These are phyloP conservation scores for Carallia pectinifolia DNA, from an alignment of 345 rosid species.

Conservation along the genomic window DNA sequence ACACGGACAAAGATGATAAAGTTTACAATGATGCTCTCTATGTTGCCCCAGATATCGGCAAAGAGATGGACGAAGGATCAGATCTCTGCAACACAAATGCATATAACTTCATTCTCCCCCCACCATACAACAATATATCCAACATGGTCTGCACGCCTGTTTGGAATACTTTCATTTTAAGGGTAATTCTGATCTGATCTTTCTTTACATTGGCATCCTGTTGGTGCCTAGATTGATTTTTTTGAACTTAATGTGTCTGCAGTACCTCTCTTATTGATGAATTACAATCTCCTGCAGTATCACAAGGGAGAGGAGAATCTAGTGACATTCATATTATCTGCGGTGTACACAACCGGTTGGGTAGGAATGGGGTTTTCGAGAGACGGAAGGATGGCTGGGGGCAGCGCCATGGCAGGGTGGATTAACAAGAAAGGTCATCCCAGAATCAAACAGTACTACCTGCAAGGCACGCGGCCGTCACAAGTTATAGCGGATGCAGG, in stretches of 20 bases:
- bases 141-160: conserved; percentile 59
- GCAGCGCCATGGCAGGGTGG: conserved; percentile 93
- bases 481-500: conserved; percentile 73
- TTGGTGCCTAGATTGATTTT: too few species aligned
- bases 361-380: conserved; percentile 84
- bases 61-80: conserved; percentile 14
- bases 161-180: conserved; percentile 75
- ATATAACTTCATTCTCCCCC: conserved; percentile 54
- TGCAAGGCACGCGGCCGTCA: conserved; percentile 56
- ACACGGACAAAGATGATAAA: too few species aligned
- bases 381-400: conserved; percentile 89
- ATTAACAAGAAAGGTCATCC: conserved; percentile 68
- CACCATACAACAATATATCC: conserved; percentile 69
- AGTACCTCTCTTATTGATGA: background rate
- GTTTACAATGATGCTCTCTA: too few species aligned
- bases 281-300: conserved; percentile 40
- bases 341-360: conserved; percentile 88
- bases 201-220: background rate
- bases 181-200: conserved; percentile 45
- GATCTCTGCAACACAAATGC: conserved; percentile 59
- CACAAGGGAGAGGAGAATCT: conserved; percentile 59
- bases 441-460: conserved; percentile 68
- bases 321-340: conserved; percentile 68
- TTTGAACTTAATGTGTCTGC: background rate
- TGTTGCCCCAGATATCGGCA: background rate